Evolutionary conservation across 306 rosid species (phyloP).

Genomic region (Sicyos baderoa): DNA sequence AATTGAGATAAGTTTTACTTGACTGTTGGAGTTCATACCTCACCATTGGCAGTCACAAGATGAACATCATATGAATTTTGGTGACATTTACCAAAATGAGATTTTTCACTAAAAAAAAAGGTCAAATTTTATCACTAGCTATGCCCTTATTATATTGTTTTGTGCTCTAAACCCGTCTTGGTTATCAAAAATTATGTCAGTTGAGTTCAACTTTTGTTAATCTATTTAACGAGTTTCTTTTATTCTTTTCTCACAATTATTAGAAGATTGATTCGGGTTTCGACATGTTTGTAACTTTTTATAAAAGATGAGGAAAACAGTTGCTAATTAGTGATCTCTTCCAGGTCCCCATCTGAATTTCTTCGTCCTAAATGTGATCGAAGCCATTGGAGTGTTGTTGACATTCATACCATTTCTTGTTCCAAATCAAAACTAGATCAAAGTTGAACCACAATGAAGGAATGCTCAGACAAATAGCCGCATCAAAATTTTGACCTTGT

Average conservation of each 20-base stretch:
- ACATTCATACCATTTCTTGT: slow-evolving; percentile 35
- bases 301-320: not conserved
- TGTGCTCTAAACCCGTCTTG: too few relatives aligned
- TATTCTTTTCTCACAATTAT: too few relatives aligned
- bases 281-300: too few relatives aligned
- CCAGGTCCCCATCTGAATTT: slow-evolving; percentile 41
- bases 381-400: slow-evolving; percentile 33
- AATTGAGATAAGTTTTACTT: not conserved
- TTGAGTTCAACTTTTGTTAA: too few relatives aligned
- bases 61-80: not conserved
- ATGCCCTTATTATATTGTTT: too few relatives aligned
- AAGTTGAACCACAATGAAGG: not conserved
- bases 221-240: too few relatives aligned
- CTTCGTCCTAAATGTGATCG: slow-evolving; percentile 37
- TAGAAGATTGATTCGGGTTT: too few relatives aligned
- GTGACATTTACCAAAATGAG: not conserved
- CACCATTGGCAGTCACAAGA: not conserved
- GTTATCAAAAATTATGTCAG: too few relatives aligned
- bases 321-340: not conserved
- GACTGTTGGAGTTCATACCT: not conserved
- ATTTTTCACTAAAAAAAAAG: too few relatives aligned
- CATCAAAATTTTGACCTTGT: not conserved
- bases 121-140: too few relatives aligned
- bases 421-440: not conserved
- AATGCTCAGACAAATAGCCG: not conserved